phyloP scores from a whole-genome alignment of 495 filamentous ascomycete species.

The Neurospora discreta region DNA sequence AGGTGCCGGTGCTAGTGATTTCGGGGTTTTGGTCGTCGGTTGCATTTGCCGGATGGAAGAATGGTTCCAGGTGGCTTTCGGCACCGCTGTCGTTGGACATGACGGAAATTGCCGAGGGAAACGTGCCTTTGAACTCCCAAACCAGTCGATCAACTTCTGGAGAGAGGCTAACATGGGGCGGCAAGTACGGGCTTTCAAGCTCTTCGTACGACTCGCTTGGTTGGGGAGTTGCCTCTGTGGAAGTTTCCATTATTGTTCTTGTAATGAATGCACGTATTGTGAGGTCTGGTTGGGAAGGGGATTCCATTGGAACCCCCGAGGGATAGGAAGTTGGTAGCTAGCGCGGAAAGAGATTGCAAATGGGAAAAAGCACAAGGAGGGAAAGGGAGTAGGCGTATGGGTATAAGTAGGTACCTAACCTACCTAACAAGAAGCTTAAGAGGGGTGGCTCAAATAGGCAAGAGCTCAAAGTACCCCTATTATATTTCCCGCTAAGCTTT shows the following conservation, averaged over 20 bases:
- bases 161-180: constrained; percentile 2
- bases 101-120: constrained; percentile 14
- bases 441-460: not conserved
- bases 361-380: not conserved
- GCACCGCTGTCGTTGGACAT: constrained; percentile 6
- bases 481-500: not conserved
- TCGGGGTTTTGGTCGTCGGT: not conserved
- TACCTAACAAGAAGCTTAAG: not conserved
- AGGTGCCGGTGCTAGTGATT: constrained; percentile 3
- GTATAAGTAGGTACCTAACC: not conserved
- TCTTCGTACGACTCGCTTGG: constrained; percentile 2
- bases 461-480: not conserved
- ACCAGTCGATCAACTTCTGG: constrained; percentile 11
- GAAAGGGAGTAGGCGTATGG: not conserved
- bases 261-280: not conserved
- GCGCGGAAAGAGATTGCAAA: not conserved
- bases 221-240: not conserved
- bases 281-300: not conserved
- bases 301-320: not conserved
- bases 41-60: constrained; percentile 2
- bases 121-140: constrained; percentile 12
- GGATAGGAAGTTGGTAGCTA: not conserved
- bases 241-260: not conserved
- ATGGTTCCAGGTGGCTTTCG: constrained; percentile 8
- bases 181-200: constrained; percentile 3